Base-by-base conservation (phyloP, 2,329 filamentous ascomycete genomes). In the Diplodia intermedia region DNA sequence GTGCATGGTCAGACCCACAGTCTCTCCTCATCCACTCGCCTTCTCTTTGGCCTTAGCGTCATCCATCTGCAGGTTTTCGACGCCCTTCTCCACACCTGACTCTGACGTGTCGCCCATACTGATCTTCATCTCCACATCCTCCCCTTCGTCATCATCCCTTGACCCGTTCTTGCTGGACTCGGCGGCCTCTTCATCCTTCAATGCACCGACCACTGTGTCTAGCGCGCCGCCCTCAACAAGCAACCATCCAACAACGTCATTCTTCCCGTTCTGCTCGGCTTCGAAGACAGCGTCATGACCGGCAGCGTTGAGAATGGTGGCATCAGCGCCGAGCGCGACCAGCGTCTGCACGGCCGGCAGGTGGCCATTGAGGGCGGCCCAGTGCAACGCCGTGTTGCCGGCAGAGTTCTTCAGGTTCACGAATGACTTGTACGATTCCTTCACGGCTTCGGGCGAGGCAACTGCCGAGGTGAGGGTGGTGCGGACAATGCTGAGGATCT, bases 311-410 rank as follows among this genome's bases (percentile, higher is more conserved):
- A 89, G 89, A 38, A 93, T 82, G 12, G 89, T 89, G 4, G 93
- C 89, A 69, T 93, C 90, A 1, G 93, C 93, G 2, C 93, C 93
- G 2, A 88, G 84, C 54, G 89, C 88, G 1, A 97, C 84, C 14
- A 99, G 85, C 0, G 89, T 81, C 82, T 94, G 91, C 7, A 97
- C 92, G 3, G 89, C 87, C 6, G 90, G 87, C 3, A 98, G 82
- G 75, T 97, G 94, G 1, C 94, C 94, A 66, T 96, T 95, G 67
- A 97, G 82, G 0, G 93, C 91, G 0, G 94, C 94, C 94, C 94
- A 98, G 81, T 99, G 95, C 68, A 99, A 83, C 0, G 93, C 88
- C 0, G 94, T 97, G 82, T 97, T 98, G 54, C 93, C 94, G 55
- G 91, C 90, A 70, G 88, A 83, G 75, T 99, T 99, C 70, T 86